Percentiles rank a stretch among this genome's conserved stretches.
Conservation (phyloP, 768 basidiomycete genomes). For the Tremella yokohamensis region DNA sequence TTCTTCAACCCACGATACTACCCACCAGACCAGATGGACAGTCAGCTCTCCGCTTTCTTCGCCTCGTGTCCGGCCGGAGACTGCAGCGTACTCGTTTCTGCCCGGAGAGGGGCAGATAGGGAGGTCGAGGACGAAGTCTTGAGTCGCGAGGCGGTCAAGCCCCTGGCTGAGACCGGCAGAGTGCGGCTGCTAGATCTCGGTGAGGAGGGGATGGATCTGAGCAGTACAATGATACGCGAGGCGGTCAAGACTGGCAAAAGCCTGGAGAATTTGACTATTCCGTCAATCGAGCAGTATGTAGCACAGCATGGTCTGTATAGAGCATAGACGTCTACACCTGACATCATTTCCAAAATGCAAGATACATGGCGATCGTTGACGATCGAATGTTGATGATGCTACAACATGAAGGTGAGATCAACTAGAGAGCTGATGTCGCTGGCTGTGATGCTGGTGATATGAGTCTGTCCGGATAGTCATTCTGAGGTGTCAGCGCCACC, state of each 20-base stretch:
- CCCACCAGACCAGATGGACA: slow-evolving; percentile 55
- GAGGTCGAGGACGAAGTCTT: slow-evolving; percentile 48
- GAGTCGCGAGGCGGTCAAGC: slow-evolving; percentile 51
- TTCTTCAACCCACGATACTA: slow-evolving; percentile 77
- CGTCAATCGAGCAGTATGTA: slow-evolving; percentile 59
- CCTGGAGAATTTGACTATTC: slow-evolving; percentile 55
- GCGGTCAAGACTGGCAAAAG: slow-evolving; percentile 43
- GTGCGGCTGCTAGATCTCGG: slow-evolving; percentile 62
- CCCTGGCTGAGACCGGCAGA: slow-evolving; percentile 58
- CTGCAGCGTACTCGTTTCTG: slow-evolving; percentile 65
- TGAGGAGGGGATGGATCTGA: slow-evolving; percentile 59
- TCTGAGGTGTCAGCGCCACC: too few species aligned
- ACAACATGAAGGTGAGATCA: too few species aligned
- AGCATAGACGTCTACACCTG: slow-evolving; percentile 6
- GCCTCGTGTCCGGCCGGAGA: slow-evolving; percentile 55
- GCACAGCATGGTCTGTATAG: slow-evolving; percentile 52
- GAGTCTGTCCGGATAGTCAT: too few species aligned
- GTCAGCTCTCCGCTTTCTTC: slow-evolving; percentile 61
- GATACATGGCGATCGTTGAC: neutral
- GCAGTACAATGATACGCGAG: slow-evolving; percentile 67
- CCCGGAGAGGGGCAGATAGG: slow-evolving; percentile 54
- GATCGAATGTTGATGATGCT: neutral
- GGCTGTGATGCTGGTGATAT: too few species aligned
- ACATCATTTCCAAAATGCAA: neutral
- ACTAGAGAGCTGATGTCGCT: too few species aligned